Evolutionary conservation across 2,329 filamentous ascomycete genomes (phyloP), one percentile per base, ranked within the genome.

Genomic region (Nigrospora sphaerica): DNA sequence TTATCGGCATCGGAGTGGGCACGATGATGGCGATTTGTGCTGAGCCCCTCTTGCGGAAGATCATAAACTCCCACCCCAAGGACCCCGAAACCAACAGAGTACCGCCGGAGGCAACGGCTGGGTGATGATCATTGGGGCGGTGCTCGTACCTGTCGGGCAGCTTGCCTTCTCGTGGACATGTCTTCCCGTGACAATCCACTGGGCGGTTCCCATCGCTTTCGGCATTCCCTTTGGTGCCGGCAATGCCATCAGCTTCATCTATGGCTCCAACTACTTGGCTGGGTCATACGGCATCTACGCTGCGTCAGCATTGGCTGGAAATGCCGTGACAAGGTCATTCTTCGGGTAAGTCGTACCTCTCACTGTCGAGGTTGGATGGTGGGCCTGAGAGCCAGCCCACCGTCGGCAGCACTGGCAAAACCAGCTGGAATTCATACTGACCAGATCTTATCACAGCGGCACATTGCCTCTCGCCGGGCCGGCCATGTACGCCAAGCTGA

Each of bases 161-260:
- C 77, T 96, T 19, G 85, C 84, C 63, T 96, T 96, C 59, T 81
- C 87, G 0, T 95, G 89, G 89, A 95, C 90, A 0, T 90, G 84
- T 50, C 79, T 89, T 0, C 90, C 90, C 0, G 69, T 67, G 0
- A 77, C 79, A 5, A 88, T 95, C 32, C 90, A 88, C 61, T 95
- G 87, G 85, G 81, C 89, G n/a, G 73, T 81, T 17, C 85, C 88
- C 1, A 84, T 95, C 42, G 70, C 87, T 0, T 88, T 88, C 1
- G 88, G 88, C 1, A 77, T 95, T 6, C 85, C 85, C 0, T 95
- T 93, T 55, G 88, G 88, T 11, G 74, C 78, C 0, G 88, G 88
- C 0, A 93, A 92, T 57, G 83, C 79, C 10, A 74, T 82, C 3
- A 81, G 87, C 34, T 95, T 95, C 68, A 91, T 95, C 58, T 93